Conservation (phyloP, 257 asterid genomes). For the Scutellaria baicalensis region DNA sequence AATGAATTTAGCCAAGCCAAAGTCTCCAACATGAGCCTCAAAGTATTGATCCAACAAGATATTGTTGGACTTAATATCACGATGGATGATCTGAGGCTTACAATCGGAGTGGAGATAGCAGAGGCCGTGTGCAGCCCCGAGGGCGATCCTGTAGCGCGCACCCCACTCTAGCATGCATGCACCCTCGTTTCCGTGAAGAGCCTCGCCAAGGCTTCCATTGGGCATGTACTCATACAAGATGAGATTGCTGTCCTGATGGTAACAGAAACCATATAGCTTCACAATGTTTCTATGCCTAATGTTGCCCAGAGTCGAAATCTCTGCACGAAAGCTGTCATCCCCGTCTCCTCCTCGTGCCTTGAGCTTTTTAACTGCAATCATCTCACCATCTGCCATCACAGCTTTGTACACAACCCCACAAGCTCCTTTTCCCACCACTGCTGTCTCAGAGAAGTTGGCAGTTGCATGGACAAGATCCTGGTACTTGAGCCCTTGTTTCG, state of each 20-base stretch:
- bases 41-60: conserved; percentile 66
- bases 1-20: conserved; percentile 81
- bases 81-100: conserved; percentile 77
- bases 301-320: conserved; percentile 73
- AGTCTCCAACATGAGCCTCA: conserved; percentile 87
- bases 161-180: conserved; percentile 54
- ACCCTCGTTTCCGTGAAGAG: conserved; percentile 43
- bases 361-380: conserved; percentile 71
- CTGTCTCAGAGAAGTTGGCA: conserved; percentile 49
- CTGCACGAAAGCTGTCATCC: conserved; percentile 81
- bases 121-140: conserved; percentile 84
- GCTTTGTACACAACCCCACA: conserved; percentile 89
- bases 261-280: conserved; percentile 63
- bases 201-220: conserved; percentile 82
- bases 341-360: conserved; percentile 59
- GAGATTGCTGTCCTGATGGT: conserved; percentile 69
- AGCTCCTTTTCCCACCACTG: conserved; percentile 69
- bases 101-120: conserved; percentile 78
- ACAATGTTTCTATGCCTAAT: conserved; percentile 81
- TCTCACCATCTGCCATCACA: conserved; percentile 51
- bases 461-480: conserved; percentile 81
- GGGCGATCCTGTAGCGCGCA: conserved; percentile 59
- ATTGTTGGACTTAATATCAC: conserved; percentile 84
- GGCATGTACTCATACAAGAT: conserved; percentile 74
- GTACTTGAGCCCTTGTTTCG: conserved; percentile 59